These are phyloP conservation scores for Arthrinium phaeospermum DNA, from an alignment of 2,329 filamentous ascomycete genomes.

Conservation along the genomic window DNA sequence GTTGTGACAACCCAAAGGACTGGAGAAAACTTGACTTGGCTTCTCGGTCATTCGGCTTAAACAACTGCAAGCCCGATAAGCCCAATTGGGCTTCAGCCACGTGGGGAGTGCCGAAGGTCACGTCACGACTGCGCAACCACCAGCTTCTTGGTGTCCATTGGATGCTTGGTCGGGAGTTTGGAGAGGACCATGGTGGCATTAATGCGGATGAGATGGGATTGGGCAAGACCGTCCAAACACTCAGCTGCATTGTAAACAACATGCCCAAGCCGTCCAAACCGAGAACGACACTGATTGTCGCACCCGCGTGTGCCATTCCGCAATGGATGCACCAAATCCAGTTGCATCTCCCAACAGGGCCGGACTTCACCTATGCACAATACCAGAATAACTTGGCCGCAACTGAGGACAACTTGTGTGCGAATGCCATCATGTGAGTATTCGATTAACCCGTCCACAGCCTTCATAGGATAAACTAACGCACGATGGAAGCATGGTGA, in stretches of 20 bases:
- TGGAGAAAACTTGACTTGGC: not conserved
- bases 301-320: not conserved
- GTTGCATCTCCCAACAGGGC: not conserved
- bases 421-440: constrained; percentile 7
- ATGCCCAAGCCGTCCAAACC: not conserved
- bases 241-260: not conserved
- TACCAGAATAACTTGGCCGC: not conserved
- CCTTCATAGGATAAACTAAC: no score
- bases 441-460: no score
- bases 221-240: constrained; percentile 11
- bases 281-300: constrained; percentile 4
- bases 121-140: not conserved
- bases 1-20: not conserved
- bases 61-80: not conserved
- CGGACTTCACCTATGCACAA: no score
- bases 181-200: not conserved
- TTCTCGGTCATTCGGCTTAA: not conserved
- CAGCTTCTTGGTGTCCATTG: constrained; percentile 1
- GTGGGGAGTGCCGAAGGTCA: not conserved
- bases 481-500: not conserved
- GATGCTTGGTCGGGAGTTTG: constrained; percentile 9
- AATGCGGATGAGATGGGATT: constrained; percentile 14
- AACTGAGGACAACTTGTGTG: not conserved
- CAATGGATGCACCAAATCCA: constrained; percentile 15
- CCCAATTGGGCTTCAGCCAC: not conserved